Percentiles rank a stretch among this genome's conserved stretches.
Evolutionary conservation across 2,329 filamentous ascomycete genomes (phyloP).

Genomic region (Scytalidium sp.): DNA sequence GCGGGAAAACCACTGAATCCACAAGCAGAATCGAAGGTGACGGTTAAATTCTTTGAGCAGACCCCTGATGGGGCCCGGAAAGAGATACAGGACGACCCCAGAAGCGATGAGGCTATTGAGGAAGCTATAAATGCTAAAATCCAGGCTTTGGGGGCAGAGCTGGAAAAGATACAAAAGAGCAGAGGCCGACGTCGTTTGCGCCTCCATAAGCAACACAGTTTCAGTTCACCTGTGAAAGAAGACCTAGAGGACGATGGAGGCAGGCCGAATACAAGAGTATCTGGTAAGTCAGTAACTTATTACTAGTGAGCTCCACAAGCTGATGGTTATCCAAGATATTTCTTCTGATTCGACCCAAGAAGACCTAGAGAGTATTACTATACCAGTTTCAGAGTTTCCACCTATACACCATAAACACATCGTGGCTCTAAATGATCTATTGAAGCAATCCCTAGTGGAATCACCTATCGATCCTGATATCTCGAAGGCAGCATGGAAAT

Average conservation of each 20-base stretch:
- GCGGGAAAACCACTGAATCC: not conserved
- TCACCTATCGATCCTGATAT: slow-evolving; percentile 7
- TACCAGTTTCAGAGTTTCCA: not conserved
- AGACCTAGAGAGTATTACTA: not conserved
- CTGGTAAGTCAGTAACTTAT: not conserved
- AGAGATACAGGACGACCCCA: slow-evolving; percentile 15
- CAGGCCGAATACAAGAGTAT: not conserved
- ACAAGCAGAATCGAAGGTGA: not conserved
- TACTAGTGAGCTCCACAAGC: not conserved
- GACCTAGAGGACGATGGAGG: not conserved
- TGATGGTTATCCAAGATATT: not conserved
- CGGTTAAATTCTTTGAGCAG: slow-evolving; percentile 23
- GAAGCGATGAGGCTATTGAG: slow-evolving; percentile 6
- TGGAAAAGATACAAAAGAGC: not conserved
- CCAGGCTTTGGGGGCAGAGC: not conserved
- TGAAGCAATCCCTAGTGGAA: not conserved
- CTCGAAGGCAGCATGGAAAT: slow-evolving; percentile 42
- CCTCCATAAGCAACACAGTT: not conserved
- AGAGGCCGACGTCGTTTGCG: not conserved
- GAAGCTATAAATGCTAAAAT: not conserved
- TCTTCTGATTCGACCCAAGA: not conserved
- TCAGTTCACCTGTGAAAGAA: not conserved
- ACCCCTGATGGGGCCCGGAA: slow-evolving; percentile 22
- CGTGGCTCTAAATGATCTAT: not conserved
- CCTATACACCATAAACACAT: not conserved